These are phyloP conservation scores for Cornus kousa DNA, from an alignment of 148 eudicot species.

Conservation along the genomic window DNA sequence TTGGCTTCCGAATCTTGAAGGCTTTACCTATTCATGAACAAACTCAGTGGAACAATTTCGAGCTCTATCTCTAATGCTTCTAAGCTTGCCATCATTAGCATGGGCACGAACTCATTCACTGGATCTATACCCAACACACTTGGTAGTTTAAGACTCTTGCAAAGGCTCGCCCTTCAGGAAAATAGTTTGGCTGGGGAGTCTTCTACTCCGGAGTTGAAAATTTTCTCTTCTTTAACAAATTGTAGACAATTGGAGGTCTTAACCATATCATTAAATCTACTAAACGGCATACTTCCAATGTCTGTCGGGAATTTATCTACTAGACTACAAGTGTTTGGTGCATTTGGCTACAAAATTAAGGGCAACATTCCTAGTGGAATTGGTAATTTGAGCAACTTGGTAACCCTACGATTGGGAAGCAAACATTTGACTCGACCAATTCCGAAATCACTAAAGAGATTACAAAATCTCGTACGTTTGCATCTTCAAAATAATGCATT, in stretches of 20 bases:
- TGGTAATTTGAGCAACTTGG: slow-evolving; percentile 20
- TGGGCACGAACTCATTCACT: slow-evolving; percentile 12
- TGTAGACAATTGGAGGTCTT: slow-evolving; percentile 5
- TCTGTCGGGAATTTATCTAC: slow-evolving; percentile 30
- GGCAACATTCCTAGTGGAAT: slow-evolving; percentile 28
- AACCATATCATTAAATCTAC: slow-evolving; percentile 16
- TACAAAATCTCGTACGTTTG: slow-evolving; percentile 11
- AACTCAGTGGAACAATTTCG: slow-evolving; percentile 18
- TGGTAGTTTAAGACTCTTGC: slow-evolving; percentile 14
- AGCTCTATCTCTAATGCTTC: slow-evolving; percentile 27
- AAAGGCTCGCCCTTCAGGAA: background rate
- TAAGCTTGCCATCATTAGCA: background rate
- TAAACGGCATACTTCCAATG: slow-evolving; percentile 20
- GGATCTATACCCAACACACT: slow-evolving; percentile 19
- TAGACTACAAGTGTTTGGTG: background rate
- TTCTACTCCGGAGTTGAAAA: slow-evolving; percentile 16
- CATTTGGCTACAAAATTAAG: slow-evolving; percentile 17
- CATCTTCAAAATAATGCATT: slow-evolving; percentile 26
- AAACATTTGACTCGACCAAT: slow-evolving; percentile 20
- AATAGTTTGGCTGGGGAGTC: slow-evolving; percentile 22
- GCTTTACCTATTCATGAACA: background rate
- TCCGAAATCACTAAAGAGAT: slow-evolving; percentile 15
- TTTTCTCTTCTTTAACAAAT: slow-evolving; percentile 25
- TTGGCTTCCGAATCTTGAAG: slow-evolving; percentile 17
- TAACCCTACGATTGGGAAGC: slow-evolving; percentile 11